These are phyloP conservation scores for Anthostomella pinea DNA, from an alignment of 2,329 filamentous ascomycete genomes.

Conservation along the genomic window DNA sequence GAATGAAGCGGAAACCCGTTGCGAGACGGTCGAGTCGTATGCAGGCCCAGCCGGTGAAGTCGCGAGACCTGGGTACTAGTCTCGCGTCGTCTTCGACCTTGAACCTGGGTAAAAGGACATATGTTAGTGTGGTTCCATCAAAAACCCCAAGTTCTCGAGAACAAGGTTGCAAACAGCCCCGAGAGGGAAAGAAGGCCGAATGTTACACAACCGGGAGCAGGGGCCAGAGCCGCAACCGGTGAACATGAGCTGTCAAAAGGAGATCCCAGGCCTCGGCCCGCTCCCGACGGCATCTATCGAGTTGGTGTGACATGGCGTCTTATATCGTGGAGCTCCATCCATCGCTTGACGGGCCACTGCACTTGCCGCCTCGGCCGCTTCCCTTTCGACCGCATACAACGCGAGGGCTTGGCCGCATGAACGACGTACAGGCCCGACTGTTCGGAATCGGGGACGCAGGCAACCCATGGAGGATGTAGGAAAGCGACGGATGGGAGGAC, in stretches of 20 bases:
- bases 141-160: slow-evolving; percentile 11
- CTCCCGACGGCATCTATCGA: too few relatives aligned
- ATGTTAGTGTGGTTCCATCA: slow-evolving; percentile 16
- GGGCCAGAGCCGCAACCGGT: slow-evolving; percentile 4
- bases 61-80: slow-evolving; percentile 29
- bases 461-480: slow-evolving; percentile 9
- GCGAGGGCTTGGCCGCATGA: slow-evolving; percentile 16
- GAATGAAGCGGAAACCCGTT: slow-evolving; percentile 53
- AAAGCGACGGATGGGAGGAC: slow-evolving; percentile 5
- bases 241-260: slow-evolving; percentile 13
- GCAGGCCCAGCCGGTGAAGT: slow-evolving; percentile 54
- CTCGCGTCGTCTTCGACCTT: slow-evolving; percentile 50
- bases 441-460: slow-evolving; percentile 17
- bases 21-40: slow-evolving; percentile 57
- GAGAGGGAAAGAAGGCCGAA: slow-evolving; percentile 3
- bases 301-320: slow-evolving; percentile 5
- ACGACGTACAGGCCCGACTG: slow-evolving; percentile 13
- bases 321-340: slow-evolving; percentile 13
- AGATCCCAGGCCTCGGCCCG: not conserved
- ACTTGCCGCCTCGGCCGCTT: slow-evolving; percentile 23
- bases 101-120: slow-evolving; percentile 40
- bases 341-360: slow-evolving; percentile 25
- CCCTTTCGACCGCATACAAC: slow-evolving; percentile 17
- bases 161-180: not conserved
- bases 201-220: slow-evolving; percentile 14